Evolutionary conservation across 2,329 filamentous ascomycete genomes (phyloP).

Genomic region (Botrytis paeoniae): DNA sequence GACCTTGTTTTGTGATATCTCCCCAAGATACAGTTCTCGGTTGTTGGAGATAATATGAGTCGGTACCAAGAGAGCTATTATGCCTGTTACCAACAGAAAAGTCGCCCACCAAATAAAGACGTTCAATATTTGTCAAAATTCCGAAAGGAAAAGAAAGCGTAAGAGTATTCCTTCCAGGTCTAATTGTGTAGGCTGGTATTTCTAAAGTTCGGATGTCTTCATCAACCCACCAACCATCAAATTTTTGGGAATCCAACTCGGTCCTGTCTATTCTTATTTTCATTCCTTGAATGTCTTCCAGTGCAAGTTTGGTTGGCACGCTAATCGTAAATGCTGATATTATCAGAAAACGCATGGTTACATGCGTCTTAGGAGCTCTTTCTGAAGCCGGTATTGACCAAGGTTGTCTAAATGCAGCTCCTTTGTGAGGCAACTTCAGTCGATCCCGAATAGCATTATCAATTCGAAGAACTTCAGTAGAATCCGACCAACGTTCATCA

Average conservation of each 20-base stretch:
- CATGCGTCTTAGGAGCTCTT: slow-evolving; percentile 25
- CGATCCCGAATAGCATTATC: slow-evolving; percentile 35
- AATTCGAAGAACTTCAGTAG: slow-evolving; percentile 34
- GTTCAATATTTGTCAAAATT: slow-evolving; percentile 35
- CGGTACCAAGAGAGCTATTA: not conserved
- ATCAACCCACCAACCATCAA: slow-evolving; percentile 37
- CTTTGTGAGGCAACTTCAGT: slow-evolving; percentile 33
- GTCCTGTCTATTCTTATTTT: slow-evolving; percentile 30
- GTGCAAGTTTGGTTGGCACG: slow-evolving; percentile 26
- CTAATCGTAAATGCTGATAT: slow-evolving; percentile 19
- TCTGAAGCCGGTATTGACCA: slow-evolving; percentile 31
- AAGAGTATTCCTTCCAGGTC: slow-evolving; percentile 30
- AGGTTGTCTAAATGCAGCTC: slow-evolving; percentile 34
- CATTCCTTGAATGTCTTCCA: slow-evolving; percentile 33
- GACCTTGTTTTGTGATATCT: slow-evolving; percentile 31
- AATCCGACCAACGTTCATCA: slow-evolving; percentile 25
- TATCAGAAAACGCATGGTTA: slow-evolving; percentile 34
- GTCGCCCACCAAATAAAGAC: slow-evolving; percentile 36
- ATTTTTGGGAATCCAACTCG: slow-evolving; percentile 8
- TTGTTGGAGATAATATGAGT: not conserved
- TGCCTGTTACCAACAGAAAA: slow-evolving; percentile 30
- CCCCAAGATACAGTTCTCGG: slow-evolving; percentile 30
- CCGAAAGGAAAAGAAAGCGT: slow-evolving; percentile 34
- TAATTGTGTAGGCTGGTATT: slow-evolving; percentile 29
- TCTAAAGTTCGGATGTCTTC: slow-evolving; percentile 34